Conservation (phyloP, 2,329 filamentous ascomycete species). For the Blastomyces gilchristii region DNA sequence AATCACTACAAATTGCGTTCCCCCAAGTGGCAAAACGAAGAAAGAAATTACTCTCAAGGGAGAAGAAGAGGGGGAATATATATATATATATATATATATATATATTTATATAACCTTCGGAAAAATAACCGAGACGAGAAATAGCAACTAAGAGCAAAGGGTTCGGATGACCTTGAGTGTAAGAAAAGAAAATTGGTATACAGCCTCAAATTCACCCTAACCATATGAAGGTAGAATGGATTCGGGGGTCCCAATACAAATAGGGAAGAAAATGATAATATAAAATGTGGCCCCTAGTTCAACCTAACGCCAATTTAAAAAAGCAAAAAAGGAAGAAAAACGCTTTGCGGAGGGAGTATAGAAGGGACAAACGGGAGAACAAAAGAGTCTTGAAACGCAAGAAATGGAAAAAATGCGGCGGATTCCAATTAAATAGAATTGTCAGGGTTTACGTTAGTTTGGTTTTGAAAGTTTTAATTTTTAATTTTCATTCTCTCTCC, state of each 20-base stretch:
- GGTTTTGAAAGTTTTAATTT: neutral
- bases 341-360: constrained; percentile 3
- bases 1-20: neutral
- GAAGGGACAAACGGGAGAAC: neutral
- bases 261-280: neutral
- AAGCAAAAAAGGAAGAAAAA: neutral
- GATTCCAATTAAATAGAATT: neutral
- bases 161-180: neutral
- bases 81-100: neutral
- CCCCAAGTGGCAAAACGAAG: neutral
- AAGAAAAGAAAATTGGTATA: neutral
- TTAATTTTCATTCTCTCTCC: no score
- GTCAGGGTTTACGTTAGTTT: neutral
- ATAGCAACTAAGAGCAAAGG: neutral
- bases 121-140: neutral
- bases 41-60: neutral
- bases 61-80: neutral
- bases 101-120: neutral
- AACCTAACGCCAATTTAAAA: neutral
- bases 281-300: neutral
- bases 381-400: neutral
- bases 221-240: neutral
- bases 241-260: neutral
- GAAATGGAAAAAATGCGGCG: neutral
- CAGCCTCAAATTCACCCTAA: neutral